Evolutionary conservation across 2,329 filamentous ascomycete genomes (phyloP), one percentile per base, ranked within the genome.

Genomic region (Alternaria atra): DNA sequence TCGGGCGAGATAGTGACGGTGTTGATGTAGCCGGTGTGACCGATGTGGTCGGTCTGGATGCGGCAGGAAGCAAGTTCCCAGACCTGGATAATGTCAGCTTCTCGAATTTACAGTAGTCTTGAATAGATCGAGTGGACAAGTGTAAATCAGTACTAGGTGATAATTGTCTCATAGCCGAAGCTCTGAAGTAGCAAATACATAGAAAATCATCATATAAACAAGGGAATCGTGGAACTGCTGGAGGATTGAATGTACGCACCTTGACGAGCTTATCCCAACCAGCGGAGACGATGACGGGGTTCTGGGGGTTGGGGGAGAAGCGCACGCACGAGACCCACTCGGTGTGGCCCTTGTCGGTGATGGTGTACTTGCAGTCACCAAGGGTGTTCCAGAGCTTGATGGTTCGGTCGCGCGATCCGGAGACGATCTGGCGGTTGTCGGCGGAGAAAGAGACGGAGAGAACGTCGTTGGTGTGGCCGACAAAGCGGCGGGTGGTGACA

Each of bases 171-270:
- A 98, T 97, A 83, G 93, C 94, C 88, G 83, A 85, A 89, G 93
- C 93, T 99, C 95, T 97, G 94, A 98, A 99, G 95, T 98, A 98
- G 95, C 95, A 98, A 98, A 98, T 98, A 98, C 94, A 93, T 82
- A 84, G 83, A 88, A 91, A 89, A 91, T 87, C 94, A 98, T 98
- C 94, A 93, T 95, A 81, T 89, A 85, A 85, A 60, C 5, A 46
- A n/a, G 53, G 47, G 34, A 52, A 12, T 23, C 27, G n/a, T 12
- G 25, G 48, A 32, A 13, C 10, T 10, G 27, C 23, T 29, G 44
- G 50, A 46, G 27, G 44, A n/a, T 9, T 5, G 12, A 35, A 51
- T 66, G 52, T 68, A 88, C 94, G 79, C 87, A 99, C 95, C 95
- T 99, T 99, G 83, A 99, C 95, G 77, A 98, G 91, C 90, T 98